Percentiles rank a stretch among this genome's conserved stretches.
phyloP scores from a whole-genome alignment of 768 basidiomycete genomes.

The Fomitopsis serialis region DNA sequence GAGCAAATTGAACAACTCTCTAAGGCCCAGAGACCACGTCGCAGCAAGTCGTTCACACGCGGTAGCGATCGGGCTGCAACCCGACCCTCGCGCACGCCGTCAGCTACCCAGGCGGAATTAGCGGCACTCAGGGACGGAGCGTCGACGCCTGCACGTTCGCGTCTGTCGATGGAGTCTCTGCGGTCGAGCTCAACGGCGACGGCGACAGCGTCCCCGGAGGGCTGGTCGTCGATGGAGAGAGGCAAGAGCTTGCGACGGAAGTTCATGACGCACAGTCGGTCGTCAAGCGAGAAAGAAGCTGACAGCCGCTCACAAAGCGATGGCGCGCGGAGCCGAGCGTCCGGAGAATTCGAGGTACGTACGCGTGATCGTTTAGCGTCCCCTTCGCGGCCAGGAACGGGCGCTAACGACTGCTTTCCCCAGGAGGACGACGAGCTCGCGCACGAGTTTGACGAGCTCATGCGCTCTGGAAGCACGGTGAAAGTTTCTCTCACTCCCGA shows the following conservation, averaged over 20 bases:
- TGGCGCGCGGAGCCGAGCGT: conserved; percentile 9
- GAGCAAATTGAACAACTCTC: conserved; percentile 71
- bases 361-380: conserved; percentile 5
- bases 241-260: conserved; percentile 58
- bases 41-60: conserved; percentile 66
- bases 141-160: conserved; percentile 9
- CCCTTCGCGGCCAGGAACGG: not conserved
- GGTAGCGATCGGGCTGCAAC: conserved; percentile 41
- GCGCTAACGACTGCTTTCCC: not conserved
- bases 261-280: conserved; percentile 52
- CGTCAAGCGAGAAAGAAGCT: conserved; percentile 32
- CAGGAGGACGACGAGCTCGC: conserved; percentile 43
- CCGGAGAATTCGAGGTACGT: conserved; percentile 20
- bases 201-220: conserved; percentile 8
- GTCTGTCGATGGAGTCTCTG: conserved; percentile 37
- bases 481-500: conserved; percentile 95
- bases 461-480: conserved; percentile 88
- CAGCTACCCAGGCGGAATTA: conserved; percentile 1
- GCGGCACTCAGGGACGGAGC: not conserved
- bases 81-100: conserved; percentile 31
- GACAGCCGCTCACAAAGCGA: conserved; percentile 27
- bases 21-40: conserved; percentile 48
- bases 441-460: conserved; percentile 90
- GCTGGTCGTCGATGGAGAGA: conserved; percentile 61
- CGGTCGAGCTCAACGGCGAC: conserved; percentile 16